These are phyloP conservation scores for Fusarium napiforme DNA, from an alignment of 2,329 filamentous ascomycete species.

Conservation along the genomic window DNA sequence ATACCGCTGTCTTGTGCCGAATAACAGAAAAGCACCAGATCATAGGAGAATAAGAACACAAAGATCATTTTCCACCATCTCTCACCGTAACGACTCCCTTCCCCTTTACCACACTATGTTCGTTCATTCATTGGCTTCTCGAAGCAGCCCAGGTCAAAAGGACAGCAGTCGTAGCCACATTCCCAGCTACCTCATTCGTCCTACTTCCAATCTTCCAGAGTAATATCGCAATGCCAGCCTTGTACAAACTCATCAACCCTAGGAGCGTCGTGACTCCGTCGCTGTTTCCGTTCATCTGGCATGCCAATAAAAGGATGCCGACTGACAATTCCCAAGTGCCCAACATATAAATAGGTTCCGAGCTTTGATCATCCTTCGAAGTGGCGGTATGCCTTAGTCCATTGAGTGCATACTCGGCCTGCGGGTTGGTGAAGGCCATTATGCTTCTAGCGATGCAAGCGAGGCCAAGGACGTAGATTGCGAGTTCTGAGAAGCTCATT, in stretches of 20 bases:
- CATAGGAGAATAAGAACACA: background rate
- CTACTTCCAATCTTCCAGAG: background rate
- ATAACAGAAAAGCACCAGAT: no score
- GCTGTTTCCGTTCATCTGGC: background rate
- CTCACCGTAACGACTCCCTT: background rate
- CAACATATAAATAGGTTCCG: slow-evolving; percentile 6
- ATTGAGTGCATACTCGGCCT: slow-evolving; percentile 10
- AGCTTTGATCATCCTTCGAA: background rate
- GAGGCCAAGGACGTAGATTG: background rate
- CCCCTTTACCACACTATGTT: background rate
- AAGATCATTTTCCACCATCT: background rate
- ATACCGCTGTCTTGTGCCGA: fast-evolving
- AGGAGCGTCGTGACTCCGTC: background rate
- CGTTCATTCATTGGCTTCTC: fast-evolving
- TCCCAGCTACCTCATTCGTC: background rate
- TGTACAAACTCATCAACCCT: slow-evolving; percentile 5
- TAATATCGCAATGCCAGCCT: background rate
- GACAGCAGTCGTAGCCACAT: background rate
- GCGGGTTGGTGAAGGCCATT: slow-evolving; percentile 10
- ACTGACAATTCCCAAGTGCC: slow-evolving; percentile 9
- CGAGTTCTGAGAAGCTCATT: background rate
- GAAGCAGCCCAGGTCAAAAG: background rate
- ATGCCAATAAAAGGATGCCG: background rate
- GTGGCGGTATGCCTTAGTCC: background rate
- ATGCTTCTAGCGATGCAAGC: slow-evolving; percentile 4